These are phyloP conservation scores for Crithidia bombi DNA, from an alignment of 208 protist species.

Conservation along the genomic window DNA sequence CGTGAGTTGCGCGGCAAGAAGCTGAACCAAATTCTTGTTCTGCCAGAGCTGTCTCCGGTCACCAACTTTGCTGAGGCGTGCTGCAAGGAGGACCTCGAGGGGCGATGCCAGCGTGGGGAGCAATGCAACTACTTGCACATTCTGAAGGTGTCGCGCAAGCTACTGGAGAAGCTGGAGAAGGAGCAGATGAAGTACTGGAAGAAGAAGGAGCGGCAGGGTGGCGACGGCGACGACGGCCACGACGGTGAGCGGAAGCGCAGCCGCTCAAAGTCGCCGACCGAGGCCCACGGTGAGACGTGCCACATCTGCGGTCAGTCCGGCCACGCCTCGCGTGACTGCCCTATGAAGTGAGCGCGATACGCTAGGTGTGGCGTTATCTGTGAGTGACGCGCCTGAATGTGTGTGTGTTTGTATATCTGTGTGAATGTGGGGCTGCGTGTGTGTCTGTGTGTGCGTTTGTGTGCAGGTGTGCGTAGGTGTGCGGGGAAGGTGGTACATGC, in stretches of 20 bases:
- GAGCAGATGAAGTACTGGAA: conserved; percentile 87
- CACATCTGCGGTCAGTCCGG: conserved; percentile 69
- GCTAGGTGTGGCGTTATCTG: neutral
- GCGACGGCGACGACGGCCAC: conserved; percentile 30
- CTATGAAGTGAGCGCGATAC: conserved; percentile 46
- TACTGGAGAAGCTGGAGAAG: conserved; percentile 85
- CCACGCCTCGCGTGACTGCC: conserved; percentile 70
- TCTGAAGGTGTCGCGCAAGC: conserved; percentile 88
- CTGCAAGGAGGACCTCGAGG: conserved; percentile 97
- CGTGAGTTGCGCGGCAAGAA: conserved; percentile 87
- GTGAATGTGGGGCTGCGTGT: no score
- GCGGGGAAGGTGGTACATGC: no score
- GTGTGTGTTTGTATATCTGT: neutral
- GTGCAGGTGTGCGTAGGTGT: no score
- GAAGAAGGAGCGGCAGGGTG: conserved; percentile 48
- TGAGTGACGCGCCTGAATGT: neutral
- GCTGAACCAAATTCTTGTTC: conserved; percentile 82
- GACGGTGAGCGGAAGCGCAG: conserved; percentile 57
- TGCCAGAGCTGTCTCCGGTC: conserved; percentile 97
- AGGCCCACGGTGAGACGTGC: conserved; percentile 44
- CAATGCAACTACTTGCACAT: conserved; percentile 99
- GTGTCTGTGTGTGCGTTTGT: no score
- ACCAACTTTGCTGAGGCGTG: conserved; percentile 97
- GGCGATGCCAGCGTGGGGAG: conserved; percentile 89
- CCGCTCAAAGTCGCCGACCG: conserved; percentile 22